Evolutionary conservation across 352 stramenopile species (phyloP), one percentile per base, ranked within the genome.

Genomic region (Globisporangium nunn): DNA sequence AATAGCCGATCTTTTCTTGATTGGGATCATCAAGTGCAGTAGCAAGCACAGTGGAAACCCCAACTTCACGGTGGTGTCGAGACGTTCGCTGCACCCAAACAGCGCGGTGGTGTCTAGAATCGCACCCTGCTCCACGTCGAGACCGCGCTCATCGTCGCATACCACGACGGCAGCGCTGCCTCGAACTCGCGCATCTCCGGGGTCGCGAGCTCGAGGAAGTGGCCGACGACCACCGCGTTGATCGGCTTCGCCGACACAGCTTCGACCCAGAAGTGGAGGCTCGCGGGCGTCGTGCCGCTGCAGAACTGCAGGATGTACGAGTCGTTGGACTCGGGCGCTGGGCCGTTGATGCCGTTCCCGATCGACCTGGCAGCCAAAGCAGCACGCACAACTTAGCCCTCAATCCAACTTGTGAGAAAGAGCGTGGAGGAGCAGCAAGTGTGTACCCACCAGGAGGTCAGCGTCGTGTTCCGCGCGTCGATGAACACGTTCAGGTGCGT

Each of bases 241-340:
- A 91, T 82, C 6, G 69, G 61, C 0, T 63, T 55, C 28, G 71
- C 67, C 12, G 63, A 68, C 64, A 78, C 72, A 0, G 75, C 77
- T 58, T 91, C 81, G 61, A 91, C 72, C 81, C 81, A 91, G 58
- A 89, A 91, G 54, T 91, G 75, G 50, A 88, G 89, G 12, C 57
- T 78, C 5, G 78, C 70, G 0, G 78, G 75, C 37, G 82, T 54
- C 5, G 61, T 68, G 23, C 81, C 81, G 6, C 71, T 85, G 46
- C 74, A 75, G 47, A 91, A 85, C 56, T 91, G 81, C 47, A 91
- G 61, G 47, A 91, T 85, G 56, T 91, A 91, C 17, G 72, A 74
- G 55, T 85, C 81, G 51, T 87, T 71, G 30, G 78, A 75, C 39
- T 81, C 67, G 17, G 64, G 71, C 4, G 73, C 74, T 0, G 78